These are phyloP conservation scores for Brachypodium distachyon DNA, from an alignment of 202 grass and related monocot species.

Conservation along the genomic window DNA sequence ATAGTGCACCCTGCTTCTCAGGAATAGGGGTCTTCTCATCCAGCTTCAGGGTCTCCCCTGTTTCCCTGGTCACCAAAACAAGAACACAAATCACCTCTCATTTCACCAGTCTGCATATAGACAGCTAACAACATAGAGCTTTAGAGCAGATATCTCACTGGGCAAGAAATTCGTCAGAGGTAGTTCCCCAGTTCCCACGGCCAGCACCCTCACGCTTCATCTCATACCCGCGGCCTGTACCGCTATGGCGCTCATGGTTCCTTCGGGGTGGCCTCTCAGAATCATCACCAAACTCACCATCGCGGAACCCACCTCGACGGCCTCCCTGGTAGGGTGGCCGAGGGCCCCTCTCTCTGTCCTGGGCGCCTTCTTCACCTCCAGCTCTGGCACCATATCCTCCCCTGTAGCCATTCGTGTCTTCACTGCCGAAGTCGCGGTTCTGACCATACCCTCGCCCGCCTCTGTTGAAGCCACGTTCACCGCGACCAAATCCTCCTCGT, in stretches of 20 bases:
- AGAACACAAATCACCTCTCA: background rate
- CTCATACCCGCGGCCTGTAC: constrained; percentile 74
- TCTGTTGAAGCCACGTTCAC: constrained; percentile 55
- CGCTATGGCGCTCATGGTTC: constrained; percentile 73
- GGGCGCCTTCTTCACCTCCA: constrained; percentile 41
- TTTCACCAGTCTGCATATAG: background rate
- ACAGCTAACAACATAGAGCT: background rate
- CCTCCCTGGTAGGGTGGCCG: constrained; percentile 52
- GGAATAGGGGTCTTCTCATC: constrained; percentile 46
- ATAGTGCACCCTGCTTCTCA: constrained; percentile 60
- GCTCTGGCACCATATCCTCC: constrained; percentile 43
- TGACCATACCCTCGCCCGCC: constrained; percentile 68
- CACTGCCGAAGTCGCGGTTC: constrained; percentile 35
- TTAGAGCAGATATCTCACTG: constrained; percentile 32
- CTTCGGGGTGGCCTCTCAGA: constrained; percentile 46
- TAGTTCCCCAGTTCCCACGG: constrained; percentile 85
- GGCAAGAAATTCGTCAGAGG: constrained; percentile 47
- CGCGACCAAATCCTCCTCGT: constrained; percentile 49
- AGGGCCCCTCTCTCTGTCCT: constrained; percentile 32
- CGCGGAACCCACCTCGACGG: constrained; percentile 41
- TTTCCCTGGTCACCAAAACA: constrained; percentile 57
- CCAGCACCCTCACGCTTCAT: constrained; percentile 78
- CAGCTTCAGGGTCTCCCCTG: constrained; percentile 39
- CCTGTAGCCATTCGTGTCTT: constrained; percentile 42
- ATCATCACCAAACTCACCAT: constrained; percentile 55